phyloP scores from a whole-genome alignment of 108 stramenopile species.

The Skeletonema potamos region DNA sequence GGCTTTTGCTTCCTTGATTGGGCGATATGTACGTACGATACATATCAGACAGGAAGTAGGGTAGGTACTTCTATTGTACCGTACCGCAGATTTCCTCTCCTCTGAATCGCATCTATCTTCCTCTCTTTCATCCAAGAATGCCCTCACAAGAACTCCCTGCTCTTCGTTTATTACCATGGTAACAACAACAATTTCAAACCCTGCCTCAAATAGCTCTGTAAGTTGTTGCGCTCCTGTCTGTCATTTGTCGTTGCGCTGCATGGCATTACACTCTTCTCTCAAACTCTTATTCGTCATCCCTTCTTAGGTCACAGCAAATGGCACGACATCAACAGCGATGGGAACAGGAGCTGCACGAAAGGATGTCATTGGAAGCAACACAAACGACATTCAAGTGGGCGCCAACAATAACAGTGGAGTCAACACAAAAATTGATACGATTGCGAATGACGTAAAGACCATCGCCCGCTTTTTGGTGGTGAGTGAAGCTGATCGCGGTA shows the following conservation, averaged over 20 bases:
- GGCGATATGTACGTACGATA: neutral
- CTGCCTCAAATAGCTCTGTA: neutral
- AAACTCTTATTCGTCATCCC: neutral
- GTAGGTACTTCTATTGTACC: too few relatives aligned
- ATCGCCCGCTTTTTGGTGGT: neutral
- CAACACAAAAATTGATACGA: neutral
- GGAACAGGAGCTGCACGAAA: too few relatives aligned
- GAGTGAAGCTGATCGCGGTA: neutral
- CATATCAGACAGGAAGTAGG: too few relatives aligned
- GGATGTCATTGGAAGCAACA: too few relatives aligned
- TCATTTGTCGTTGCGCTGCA: too few relatives aligned
- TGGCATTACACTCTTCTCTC: too few relatives aligned
- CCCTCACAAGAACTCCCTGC: neutral
- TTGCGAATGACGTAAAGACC: neutral
- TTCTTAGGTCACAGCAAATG: neutral
- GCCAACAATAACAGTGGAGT: neutral
- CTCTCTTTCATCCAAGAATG: neutral
- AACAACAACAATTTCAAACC: neutral
- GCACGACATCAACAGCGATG: neutral
- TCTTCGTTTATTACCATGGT: neutral
- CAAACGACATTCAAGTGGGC: neutral
- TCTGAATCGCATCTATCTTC: neutral
- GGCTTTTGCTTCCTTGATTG: too few relatives aligned
- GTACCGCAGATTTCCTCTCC: too few relatives aligned
- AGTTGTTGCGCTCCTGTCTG: neutral